Conservation (phyloP, 2,329 filamentous ascomycete species). For the Metarhizium rileyi region DNA sequence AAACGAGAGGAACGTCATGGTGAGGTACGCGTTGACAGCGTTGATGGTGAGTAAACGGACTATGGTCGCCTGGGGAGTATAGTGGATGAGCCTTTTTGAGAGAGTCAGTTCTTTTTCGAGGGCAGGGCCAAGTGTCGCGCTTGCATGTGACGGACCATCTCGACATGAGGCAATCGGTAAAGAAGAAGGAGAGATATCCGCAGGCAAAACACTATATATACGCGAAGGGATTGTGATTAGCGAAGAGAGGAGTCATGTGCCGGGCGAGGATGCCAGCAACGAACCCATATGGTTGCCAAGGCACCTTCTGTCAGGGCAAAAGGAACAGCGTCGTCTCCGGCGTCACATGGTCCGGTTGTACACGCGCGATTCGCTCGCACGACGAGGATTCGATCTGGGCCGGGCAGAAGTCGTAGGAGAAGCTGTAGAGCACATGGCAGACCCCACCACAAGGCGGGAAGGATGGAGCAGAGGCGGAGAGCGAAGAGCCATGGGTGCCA, state of each 20-base stretch:
- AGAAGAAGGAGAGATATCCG: slow-evolving; percentile 72
- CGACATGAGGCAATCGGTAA: slow-evolving; percentile 77
- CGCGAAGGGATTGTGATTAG: neutral
- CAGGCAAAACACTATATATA: slow-evolving; percentile 57
- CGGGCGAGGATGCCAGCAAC: slow-evolving; percentile 16
- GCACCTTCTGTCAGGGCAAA: slow-evolving; percentile 55
- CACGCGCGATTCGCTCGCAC: slow-evolving; percentile 12
- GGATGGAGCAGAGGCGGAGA: slow-evolving; percentile 61
- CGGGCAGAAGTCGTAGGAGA: slow-evolving; percentile 49
- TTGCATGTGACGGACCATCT: slow-evolving; percentile 47
- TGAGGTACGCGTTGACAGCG: slow-evolving; percentile 65
- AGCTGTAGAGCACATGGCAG: slow-evolving; percentile 59
- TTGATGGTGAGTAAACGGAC: slow-evolving; percentile 70
- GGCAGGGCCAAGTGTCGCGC: neutral
- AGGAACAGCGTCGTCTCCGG: slow-evolving; percentile 14
- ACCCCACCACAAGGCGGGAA: slow-evolving; percentile 63
- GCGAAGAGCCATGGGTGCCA: slow-evolving; percentile 68
- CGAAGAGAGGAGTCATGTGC: neutral
- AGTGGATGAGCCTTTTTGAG: slow-evolving; percentile 63
- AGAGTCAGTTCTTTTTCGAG: neutral
- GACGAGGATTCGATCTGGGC: slow-evolving; percentile 20
- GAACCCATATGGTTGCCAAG: slow-evolving; percentile 65
- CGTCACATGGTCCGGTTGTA: slow-evolving; percentile 1
- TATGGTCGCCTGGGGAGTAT: slow-evolving; percentile 71
- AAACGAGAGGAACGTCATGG: slow-evolving; percentile 60